phyloP scores from a whole-genome alignment of 2,329 filamentous ascomycete genomes.

The Claviceps pusilla region DNA sequence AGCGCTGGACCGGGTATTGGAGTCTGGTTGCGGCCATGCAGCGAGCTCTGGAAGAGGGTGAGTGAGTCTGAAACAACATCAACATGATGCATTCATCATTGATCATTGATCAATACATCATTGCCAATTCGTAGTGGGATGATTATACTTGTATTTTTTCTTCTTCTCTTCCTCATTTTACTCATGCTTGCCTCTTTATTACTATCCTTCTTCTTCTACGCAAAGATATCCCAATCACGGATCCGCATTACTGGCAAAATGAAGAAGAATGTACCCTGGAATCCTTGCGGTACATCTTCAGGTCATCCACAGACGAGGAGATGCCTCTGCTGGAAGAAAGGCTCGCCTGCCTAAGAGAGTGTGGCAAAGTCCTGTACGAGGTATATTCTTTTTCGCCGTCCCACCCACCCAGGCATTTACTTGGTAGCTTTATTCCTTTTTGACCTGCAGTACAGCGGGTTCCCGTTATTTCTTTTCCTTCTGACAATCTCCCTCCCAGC shows the following conservation, averaged over 20 bases:
- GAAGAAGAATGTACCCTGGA: conserved; percentile 63
- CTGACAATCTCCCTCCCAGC: conserved; percentile 26
- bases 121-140: background rate
- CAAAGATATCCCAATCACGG: conserved; percentile 75
- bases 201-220: background rate
- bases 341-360: conserved; percentile 65
- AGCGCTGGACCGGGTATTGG: conserved; percentile 87
- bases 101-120: background rate
- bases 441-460: background rate
- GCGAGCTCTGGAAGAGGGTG: conserved; percentile 72
- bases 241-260: conserved; percentile 71
- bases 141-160: background rate
- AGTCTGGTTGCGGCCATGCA: conserved; percentile 79
- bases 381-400: conserved; percentile 23
- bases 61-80: conserved; percentile 8
- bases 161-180: background rate
- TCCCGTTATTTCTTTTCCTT: background rate
- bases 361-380: conserved; percentile 63
- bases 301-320: conserved; percentile 70
- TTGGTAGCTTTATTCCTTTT: background rate
- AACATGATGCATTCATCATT: background rate
- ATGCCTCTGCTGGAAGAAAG: conserved; percentile 74
- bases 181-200: background rate
- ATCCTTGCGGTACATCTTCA: conserved; percentile 61
- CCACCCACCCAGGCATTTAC: no score